These are phyloP conservation scores for Lodderomyces elongisporus DNA, from an alignment of 1,139 yeast species.

Conservation along the genomic window DNA sequence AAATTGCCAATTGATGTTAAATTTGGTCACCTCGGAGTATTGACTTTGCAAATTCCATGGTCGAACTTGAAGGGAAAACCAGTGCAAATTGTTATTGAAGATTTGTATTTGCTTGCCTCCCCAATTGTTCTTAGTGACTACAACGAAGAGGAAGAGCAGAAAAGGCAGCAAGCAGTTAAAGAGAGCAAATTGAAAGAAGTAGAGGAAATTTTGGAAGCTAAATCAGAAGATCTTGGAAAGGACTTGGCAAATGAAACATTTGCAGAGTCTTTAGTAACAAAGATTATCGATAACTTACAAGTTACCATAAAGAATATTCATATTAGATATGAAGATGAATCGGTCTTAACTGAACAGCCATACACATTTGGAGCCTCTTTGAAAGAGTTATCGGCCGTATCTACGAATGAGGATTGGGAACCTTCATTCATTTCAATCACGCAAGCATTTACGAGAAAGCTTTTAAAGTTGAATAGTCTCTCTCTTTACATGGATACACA, in stretches of 20 bases:
- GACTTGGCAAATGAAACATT: conserved; percentile 64
- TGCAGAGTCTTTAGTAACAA: conserved; percentile 81
- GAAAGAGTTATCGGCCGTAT: conserved; percentile 84
- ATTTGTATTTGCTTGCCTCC: conserved; percentile 75
- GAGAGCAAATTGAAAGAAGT: conserved; percentile 62
- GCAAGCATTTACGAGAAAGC: conserved; percentile 65
- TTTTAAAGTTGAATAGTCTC: conserved; percentile 69
- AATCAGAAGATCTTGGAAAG: conserved; percentile 35
- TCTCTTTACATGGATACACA: conserved; percentile 87
- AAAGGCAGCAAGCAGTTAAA: conserved; percentile 63
- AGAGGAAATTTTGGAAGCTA: conserved; percentile 52
- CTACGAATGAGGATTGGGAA: conserved; percentile 80
- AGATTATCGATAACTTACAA: conserved; percentile 89
- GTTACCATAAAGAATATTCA: conserved; percentile 91
- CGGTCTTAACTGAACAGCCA: conserved; percentile 62
- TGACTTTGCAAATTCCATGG: conserved; percentile 95
- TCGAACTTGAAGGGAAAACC: conserved; percentile 90
- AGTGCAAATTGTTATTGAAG: conserved; percentile 83
- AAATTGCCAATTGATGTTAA: conserved; percentile 84
- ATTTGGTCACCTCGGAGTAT: conserved; percentile 86
- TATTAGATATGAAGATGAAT: conserved; percentile 81
- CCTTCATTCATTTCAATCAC: conserved; percentile 80
- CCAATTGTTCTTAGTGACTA: conserved; percentile 55
- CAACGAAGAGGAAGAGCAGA: conserved; percentile 61
- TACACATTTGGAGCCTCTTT: conserved; percentile 81